Base-by-base conservation (phyloP, 192 early-diverging fungal genomes). In the Coemansia furcata region DNA sequence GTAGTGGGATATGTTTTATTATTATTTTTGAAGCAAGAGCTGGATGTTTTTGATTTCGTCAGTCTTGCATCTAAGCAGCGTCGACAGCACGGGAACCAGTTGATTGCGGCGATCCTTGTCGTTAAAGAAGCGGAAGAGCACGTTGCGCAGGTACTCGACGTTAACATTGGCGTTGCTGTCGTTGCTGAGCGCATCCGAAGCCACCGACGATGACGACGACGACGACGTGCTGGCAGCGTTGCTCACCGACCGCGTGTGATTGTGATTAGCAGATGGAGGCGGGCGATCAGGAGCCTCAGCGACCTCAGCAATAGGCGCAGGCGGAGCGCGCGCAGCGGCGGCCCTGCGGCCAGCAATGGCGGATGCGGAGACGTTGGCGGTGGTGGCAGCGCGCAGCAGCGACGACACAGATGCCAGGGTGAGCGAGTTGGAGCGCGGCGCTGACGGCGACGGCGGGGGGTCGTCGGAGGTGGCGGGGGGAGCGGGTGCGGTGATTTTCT, bases 31-130 rank as follows among this genome's bases (percentile, higher is more conserved):
- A 15, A 76, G 65, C 57, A 73, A n/a, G 0, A 73, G 57, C 65
- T 84, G 82, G 36, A 84, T 72, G 4, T 84, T 72, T 68, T 76
- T 83, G 37, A 86, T 68, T 36, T 92, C 90, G 3, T 92, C 88
- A 2, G 85, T 77, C 33, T 84, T 82, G 72, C 88, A 87, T 42
- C 84, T 78, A 1, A 92, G 72, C 35, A 92, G 68, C 73, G 85
- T 87, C 5, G 81, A 86, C 21, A 92, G 68, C 1, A 89, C 90
- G 2, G 84, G 86, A 9, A 92, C 69, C 67, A 92, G 78, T 64
- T 92, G 90, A 19, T 66, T 17, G n/a, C 83, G 68, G n/a, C 77
- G 78, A 11, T 80, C 74, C 64, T 77, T 79, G 72, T 77, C 74
- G 58, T 84, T 77, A 40, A 84, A 74, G 58, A 84, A 84, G 14